Evolutionary conservation across 495 filamentous ascomycete genomes (phyloP).

Genomic region (Sordaria brevicollis): DNA sequence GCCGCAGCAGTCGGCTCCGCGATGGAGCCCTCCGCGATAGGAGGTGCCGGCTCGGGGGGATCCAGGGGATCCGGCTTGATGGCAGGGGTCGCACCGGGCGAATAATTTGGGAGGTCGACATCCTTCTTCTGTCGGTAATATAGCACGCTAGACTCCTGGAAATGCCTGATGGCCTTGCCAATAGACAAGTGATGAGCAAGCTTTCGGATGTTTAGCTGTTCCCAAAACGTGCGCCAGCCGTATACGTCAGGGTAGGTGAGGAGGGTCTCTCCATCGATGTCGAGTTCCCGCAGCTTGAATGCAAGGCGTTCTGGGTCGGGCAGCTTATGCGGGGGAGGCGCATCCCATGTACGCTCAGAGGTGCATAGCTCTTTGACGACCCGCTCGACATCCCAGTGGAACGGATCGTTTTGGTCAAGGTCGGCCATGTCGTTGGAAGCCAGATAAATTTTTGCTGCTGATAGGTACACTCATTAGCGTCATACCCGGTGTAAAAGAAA

Average conservation of each 20-base stretch:
- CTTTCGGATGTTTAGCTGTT: slow-evolving; percentile 20
- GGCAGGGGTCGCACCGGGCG: background rate
- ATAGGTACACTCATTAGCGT: background rate
- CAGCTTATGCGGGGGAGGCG: slow-evolving; percentile 21
- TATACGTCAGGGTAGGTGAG: slow-evolving; percentile 32
- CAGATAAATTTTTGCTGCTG: background rate
- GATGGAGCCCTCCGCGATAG: background rate
- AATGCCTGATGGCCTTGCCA: slow-evolving; percentile 15
- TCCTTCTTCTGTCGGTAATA: slow-evolving; percentile 7
- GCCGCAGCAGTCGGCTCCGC: background rate
- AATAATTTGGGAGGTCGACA: background rate
- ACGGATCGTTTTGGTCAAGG: slow-evolving; percentile 43
- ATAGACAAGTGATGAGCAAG: slow-evolving; percentile 25
- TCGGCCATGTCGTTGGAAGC: slow-evolving; percentile 10
- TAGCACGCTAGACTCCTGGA: slow-evolving; percentile 20
- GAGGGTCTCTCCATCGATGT: slow-evolving; percentile 52
- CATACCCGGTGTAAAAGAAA: background rate
- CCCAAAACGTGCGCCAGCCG: slow-evolving; percentile 13
- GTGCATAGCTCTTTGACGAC: slow-evolving; percentile 57
- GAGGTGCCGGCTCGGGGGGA: background rate
- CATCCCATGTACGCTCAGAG: slow-evolving; percentile 31
- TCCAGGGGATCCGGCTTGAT: background rate
- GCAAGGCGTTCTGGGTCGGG: slow-evolving; percentile 45
- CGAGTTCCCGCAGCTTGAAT: slow-evolving; percentile 42
- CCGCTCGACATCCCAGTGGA: slow-evolving; percentile 55